phyloP scores from a whole-genome alignment of 129 eudicot genomes.

The Rutidosis leptorrhynchoides region DNA sequence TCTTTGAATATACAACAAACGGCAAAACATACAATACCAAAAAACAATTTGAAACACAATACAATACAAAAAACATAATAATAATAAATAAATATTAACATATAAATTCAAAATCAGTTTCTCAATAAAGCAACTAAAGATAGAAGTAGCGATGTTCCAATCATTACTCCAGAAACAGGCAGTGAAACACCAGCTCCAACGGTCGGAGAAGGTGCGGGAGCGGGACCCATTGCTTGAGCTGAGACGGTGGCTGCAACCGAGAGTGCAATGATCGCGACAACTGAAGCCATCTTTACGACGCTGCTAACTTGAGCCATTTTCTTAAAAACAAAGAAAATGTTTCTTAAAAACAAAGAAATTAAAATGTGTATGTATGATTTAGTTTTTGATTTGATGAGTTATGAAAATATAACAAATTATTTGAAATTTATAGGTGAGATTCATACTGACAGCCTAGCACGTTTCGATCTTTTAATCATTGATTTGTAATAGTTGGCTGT shows the following conservation, averaged over 20 bases:
- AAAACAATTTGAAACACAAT: too few relatives aligned
- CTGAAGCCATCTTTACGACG: slow-evolving; percentile 21
- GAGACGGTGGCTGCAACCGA: slow-evolving; percentile 29
- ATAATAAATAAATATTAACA: too few relatives aligned
- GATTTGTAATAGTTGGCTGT: not conserved
- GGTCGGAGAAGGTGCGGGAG: slow-evolving; percentile 54
- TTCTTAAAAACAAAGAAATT: too few relatives aligned
- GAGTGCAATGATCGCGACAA: slow-evolving; percentile 22
- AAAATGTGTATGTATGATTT: too few relatives aligned
- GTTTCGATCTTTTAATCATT: not conserved
- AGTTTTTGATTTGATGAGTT: too few relatives aligned
- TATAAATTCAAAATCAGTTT: slow-evolving; percentile 23
- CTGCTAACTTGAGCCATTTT: slow-evolving; percentile 36
- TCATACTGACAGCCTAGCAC: slow-evolving; percentile 9
- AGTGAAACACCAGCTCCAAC: slow-evolving; percentile 53
- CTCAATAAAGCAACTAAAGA: slow-evolving; percentile 40
- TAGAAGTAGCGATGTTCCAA: slow-evolving; percentile 41
- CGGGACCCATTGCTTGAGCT: slow-evolving; percentile 39
- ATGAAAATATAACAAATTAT: too few relatives aligned
- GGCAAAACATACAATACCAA: not conserved
- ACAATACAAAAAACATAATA: too few relatives aligned
- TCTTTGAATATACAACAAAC: not conserved
- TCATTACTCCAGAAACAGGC: slow-evolving; percentile 39
- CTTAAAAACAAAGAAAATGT: not conserved
- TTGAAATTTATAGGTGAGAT: too few relatives aligned